These are phyloP conservation scores for Tirmania nivea DNA, from an alignment of 495 filamentous ascomycete species.

Conservation along the genomic window DNA sequence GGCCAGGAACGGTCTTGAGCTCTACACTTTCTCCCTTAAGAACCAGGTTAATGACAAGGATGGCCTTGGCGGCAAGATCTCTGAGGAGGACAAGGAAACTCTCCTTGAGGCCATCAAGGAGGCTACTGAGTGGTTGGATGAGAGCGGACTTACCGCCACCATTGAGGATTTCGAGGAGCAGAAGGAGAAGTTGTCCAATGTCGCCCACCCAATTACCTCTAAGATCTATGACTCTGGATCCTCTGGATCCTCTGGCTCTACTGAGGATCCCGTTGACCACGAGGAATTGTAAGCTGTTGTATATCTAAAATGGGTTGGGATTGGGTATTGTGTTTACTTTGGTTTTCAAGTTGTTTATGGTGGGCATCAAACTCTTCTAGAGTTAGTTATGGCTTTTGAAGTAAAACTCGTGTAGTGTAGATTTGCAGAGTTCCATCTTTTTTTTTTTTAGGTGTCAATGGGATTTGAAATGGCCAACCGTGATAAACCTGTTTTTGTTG, in stretches of 20 bases:
- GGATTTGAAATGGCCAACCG: no score
- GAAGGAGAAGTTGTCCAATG: conserved; percentile 92
- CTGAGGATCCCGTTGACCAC: conserved; percentile 55
- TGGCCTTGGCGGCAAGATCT: conserved; percentile 91
- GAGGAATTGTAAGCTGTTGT: conserved; percentile 57
- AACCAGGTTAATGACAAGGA: conserved; percentile 98
- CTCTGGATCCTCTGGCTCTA: conserved; percentile 35
- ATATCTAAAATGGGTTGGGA: no score
- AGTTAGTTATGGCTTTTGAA: no score
- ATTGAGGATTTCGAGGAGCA: conserved; percentile 97
- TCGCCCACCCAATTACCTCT: conserved; percentile 96
- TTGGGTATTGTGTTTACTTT: no score
- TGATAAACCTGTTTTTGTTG: no score
- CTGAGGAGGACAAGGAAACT: conserved; percentile 96
- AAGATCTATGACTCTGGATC: conserved; percentile 69
- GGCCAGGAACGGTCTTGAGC: conserved; percentile 87
- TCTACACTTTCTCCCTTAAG: conserved; percentile 93
- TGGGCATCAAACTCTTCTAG: no score
- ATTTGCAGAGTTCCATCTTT: no score
- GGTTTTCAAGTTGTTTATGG: no score
- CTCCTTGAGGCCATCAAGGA: conserved; percentile 95
- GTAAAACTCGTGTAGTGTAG: no score
- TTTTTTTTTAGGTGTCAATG: no score
- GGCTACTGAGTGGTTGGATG: conserved; percentile 88
- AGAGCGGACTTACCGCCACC: conserved; percentile 69